phyloP scores from a whole-genome alignment of 169 alveolate species.

The Plasmodium reichenowi region DNA sequence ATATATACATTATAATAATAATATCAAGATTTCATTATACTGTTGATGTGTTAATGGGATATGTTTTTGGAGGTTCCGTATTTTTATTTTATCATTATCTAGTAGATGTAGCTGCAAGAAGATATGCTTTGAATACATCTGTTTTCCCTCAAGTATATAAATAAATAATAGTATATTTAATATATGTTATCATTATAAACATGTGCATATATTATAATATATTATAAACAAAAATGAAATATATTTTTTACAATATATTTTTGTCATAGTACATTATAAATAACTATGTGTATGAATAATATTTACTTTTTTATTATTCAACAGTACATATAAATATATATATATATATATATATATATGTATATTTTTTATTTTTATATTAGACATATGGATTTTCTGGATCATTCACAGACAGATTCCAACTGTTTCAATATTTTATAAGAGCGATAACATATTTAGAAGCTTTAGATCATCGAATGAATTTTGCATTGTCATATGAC shows the following conservation, averaged over 20 bases:
- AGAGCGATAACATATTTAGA: constrained; percentile 26
- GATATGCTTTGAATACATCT: constrained; percentile 46
- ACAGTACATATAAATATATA: not conserved
- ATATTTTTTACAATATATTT: not conserved
- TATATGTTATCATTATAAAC: not conserved
- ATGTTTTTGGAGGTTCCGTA: constrained; percentile 36
- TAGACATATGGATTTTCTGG: constrained; percentile 11
- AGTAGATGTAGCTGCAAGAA: constrained; percentile 45
- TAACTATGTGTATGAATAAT: too few species aligned
- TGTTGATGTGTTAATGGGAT: constrained; percentile 85
- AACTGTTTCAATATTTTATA: constrained; percentile 16
- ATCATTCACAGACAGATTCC: constrained; percentile 26
- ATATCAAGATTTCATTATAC: constrained; percentile 83
- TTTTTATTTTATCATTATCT: constrained; percentile 37
- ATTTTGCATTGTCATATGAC: constrained; percentile 34
- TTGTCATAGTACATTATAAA: not conserved
- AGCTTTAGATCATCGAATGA: constrained; percentile 34
- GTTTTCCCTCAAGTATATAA: constrained; percentile 23
- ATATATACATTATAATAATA: constrained; percentile 68
- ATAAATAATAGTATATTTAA: not conserved
- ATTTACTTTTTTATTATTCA: too few species aligned
- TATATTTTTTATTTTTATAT: not conserved
- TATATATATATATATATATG: not conserved
- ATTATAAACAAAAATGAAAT: not conserved
- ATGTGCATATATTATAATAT: not conserved